Base-by-base conservation (phyloP, 768 basidiomycete genomes). In the Amanita jacksonii region DNA sequence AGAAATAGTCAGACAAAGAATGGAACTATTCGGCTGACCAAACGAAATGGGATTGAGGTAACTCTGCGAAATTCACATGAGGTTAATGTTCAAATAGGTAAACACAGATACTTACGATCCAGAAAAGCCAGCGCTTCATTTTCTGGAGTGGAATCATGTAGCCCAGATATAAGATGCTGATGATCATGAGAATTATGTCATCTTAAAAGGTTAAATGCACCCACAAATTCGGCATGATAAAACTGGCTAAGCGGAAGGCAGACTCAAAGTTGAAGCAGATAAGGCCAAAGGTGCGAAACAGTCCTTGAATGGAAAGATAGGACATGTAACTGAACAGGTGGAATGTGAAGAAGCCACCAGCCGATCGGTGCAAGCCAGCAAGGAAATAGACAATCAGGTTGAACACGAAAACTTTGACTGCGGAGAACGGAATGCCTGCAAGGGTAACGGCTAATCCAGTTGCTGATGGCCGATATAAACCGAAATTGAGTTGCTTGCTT, bases 91-190 rank as follows among this genome's bases (percentile, higher is more conserved):
- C 24, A 15, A 42, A 18, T 12, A 23, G 5, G 28, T 3, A n/a
- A 32, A 1, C 10, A 4, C 13, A 12, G 7, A 2, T 1, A 67
- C 78, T 50, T 52, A 81, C 80, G 23, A 89, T 80, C 88, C 88
- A 91, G 66, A 86, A 87, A 7, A 91, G 57, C 83, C 83, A 89
- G 33, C 79, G 66, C 57, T 86, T 83, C 82, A 86, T 85, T 49
- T 72, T 66, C 50, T 68, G 67, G 5, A 75, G 72, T 0, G 81
- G 81, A 47, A 86, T 75, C 41, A 79, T 72, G 55, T 83, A 83
- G 3, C 84, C 85, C 15, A 73, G 67, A 54, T 84, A 90, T 51
- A 78, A 66, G 42, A 87, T 65, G 55, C 67, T 68, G 23, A 31
- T 19, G 45, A 20, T 5, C 41, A 20, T 33, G 23, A 42, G 10